phyloP scores from a whole-genome alignment of 176 grass and related monocot species.

The Hsuehochloa calcarea region DNA sequence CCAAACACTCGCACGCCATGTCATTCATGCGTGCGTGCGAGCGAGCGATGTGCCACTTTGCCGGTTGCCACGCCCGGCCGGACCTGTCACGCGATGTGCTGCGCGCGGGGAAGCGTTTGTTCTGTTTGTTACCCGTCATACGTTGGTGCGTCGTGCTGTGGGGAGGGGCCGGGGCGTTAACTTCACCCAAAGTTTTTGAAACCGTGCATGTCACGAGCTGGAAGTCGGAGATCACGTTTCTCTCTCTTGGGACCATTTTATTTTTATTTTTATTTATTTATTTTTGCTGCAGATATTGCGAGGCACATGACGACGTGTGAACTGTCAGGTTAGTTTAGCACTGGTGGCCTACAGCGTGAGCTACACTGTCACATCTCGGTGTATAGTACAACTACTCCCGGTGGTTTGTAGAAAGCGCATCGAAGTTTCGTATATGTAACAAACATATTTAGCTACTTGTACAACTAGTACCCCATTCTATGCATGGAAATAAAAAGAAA shows the following conservation, averaged over 20 bases:
- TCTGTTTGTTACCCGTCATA: neutral
- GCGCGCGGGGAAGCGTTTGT: neutral
- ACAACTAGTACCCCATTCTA: neutral
- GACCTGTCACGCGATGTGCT: neutral
- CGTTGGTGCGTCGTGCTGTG: neutral
- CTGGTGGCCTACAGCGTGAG: neutral
- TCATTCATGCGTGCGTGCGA: neutral
- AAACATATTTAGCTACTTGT: neutral
- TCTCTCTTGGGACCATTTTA: neutral
- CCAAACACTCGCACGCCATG: too few relatives aligned
- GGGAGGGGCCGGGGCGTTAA: too few relatives aligned
- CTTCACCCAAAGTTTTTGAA: neutral
- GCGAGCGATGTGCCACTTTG: neutral
- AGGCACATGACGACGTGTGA: neutral
- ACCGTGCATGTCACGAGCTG: neutral
- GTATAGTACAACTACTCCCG: neutral
- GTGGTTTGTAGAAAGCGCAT: neutral
- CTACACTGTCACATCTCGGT: conserved; percentile 2
- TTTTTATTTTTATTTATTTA: too few relatives aligned
- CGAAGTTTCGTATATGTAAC: neutral
- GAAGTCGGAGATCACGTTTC: neutral
- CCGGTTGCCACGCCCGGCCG: neutral
- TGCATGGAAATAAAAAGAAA: neutral
- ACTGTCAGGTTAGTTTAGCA: conserved; percentile 1
- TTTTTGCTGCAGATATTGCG: neutral